Conservation (phyloP, 495 filamentous ascomycete genomes). For the Podospora australis region DNA sequence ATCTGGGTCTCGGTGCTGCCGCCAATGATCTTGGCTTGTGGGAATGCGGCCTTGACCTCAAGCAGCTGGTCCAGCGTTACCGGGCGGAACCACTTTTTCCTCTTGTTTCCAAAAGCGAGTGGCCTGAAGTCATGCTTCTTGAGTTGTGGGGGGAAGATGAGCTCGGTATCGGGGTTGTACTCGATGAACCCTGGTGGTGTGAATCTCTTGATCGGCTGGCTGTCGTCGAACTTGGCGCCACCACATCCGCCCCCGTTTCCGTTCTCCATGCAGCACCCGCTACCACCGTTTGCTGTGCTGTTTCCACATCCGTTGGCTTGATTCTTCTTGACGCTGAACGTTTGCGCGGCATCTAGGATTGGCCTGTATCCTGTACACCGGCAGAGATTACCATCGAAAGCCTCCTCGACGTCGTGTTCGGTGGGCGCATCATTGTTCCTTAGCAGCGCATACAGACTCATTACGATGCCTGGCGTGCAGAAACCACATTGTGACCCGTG, state of each 20-base stretch:
- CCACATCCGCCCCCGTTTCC: constrained; percentile 51
- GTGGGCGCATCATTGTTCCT: constrained; percentile 63
- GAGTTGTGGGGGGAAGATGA: constrained; percentile 86
- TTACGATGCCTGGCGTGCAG: constrained; percentile 96
- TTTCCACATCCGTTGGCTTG: constrained; percentile 46
- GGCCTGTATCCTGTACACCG: constrained; percentile 93
- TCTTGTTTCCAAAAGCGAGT: constrained; percentile 87
- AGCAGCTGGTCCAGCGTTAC: constrained; percentile 81
- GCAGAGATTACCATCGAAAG: constrained; percentile 93
- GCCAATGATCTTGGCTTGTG: constrained; percentile 87
- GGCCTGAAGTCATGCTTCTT: constrained; percentile 76
- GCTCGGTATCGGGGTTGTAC: constrained; percentile 84
- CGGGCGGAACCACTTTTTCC: constrained; percentile 89
- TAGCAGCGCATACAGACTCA: constrained; percentile 83
- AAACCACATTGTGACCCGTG: constrained; percentile 71
- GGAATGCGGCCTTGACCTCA: constrained; percentile 81
- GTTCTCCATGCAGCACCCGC: constrained; percentile 63
- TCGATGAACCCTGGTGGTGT: constrained; percentile 84
- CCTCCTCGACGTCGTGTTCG: constrained; percentile 75
- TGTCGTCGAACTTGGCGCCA: constrained; percentile 36
- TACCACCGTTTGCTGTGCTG: constrained; percentile 52
- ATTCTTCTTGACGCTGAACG: constrained; percentile 45
- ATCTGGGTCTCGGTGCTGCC: constrained; percentile 97
- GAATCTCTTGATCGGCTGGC: constrained; percentile 59
- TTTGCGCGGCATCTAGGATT: constrained; percentile 85